A percentile compares a stretch with the other conserved stretches of the same genome.
Evolutionary conservation across 2,329 filamentous ascomycete genomes (phyloP).

Genomic region (Fusarium sp.): DNA sequence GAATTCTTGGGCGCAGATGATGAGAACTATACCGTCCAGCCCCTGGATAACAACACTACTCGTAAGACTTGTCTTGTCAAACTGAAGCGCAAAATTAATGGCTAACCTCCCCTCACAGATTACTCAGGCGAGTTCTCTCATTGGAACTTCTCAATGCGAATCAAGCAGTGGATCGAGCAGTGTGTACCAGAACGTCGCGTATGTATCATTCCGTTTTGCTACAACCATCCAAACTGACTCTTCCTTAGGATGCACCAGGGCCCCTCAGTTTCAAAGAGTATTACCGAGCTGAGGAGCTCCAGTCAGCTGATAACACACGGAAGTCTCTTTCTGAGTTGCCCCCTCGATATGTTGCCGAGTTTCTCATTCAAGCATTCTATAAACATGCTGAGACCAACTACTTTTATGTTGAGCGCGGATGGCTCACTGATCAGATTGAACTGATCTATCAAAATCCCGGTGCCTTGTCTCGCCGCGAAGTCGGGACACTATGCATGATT

Average conservation of each 20-base stretch:
- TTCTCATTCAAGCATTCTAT: slow-evolving; percentile 62
- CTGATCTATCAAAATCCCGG: slow-evolving; percentile 57
- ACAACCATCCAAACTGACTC: slow-evolving; percentile 1
- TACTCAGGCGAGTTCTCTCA: slow-evolving; percentile 67
- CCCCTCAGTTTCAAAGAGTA: slow-evolving; percentile 56
- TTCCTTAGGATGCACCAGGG: slow-evolving; percentile 46
- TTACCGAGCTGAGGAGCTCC: slow-evolving; percentile 61
- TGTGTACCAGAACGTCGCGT: slow-evolving; percentile 52
- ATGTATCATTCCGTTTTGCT: slow-evolving; percentile 24
- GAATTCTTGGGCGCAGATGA: slow-evolving; percentile 52
- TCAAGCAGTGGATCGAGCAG: slow-evolving; percentile 64
- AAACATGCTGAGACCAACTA: slow-evolving; percentile 63
- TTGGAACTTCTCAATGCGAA: slow-evolving; percentile 66
- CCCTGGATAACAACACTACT: slow-evolving; percentile 57
- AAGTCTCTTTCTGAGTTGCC: slow-evolving; percentile 58
- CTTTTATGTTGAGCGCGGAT: slow-evolving; percentile 61
- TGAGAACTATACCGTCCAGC: slow-evolving; percentile 58
- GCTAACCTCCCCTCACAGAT: slow-evolving; percentile 51
- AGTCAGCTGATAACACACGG: slow-evolving; percentile 56
- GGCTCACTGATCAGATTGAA: slow-evolving; percentile 59
- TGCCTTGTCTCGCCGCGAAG: slow-evolving; percentile 56
- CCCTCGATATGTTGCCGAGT: slow-evolving; percentile 61
- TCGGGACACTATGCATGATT: slow-evolving; percentile 60
- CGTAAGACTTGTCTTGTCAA: slow-evolving; percentile 50
- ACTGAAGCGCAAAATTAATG: slow-evolving; percentile 11